Percentiles rank a stretch among this genome's conserved stretches.
Evolutionary conservation across 2,329 filamentous ascomycete genomes (phyloP).

Genomic region (Cladosporium sp.): DNA sequence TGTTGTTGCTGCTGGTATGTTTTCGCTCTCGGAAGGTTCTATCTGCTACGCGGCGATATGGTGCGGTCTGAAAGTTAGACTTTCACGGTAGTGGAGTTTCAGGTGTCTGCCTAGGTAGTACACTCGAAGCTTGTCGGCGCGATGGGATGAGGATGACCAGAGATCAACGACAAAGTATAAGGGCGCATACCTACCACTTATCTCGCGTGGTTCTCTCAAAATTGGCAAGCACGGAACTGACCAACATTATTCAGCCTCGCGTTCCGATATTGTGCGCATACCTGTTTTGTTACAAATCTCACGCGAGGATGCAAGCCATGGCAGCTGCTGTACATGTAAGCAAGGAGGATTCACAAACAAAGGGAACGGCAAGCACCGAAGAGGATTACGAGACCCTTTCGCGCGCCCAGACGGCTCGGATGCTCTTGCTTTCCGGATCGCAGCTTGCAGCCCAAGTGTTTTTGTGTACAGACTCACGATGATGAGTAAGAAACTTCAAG

Average conservation of each 20-base stretch:
- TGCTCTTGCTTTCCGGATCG: neutral
- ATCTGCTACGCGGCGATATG: neutral
- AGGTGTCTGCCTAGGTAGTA: neutral
- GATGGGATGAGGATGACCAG: neutral
- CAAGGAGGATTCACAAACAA: neutral
- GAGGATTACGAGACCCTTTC: neutral
- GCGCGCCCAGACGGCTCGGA: neutral
- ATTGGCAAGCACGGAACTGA: neutral
- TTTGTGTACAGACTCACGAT: neutral
- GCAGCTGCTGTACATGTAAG: neutral
- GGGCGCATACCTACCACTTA: neutral
- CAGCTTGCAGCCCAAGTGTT: too few species aligned
- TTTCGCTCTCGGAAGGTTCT: neutral
- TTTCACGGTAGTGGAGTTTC: neutral
- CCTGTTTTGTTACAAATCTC: neutral
- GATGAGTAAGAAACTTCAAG: too few species aligned
- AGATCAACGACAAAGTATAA: neutral
- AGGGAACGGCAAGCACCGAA: neutral
- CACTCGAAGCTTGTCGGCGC: neutral
- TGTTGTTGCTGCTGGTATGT: too few species aligned
- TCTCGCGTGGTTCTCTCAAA: neutral
- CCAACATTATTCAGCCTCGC: neutral
- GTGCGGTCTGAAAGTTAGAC: neutral
- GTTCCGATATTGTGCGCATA: neutral
- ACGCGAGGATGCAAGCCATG: neutral